These are phyloP conservation scores for Wickerhamomyces rabaulensis DNA, from an alignment of 805 yeast species.

Conservation along the genomic window DNA sequence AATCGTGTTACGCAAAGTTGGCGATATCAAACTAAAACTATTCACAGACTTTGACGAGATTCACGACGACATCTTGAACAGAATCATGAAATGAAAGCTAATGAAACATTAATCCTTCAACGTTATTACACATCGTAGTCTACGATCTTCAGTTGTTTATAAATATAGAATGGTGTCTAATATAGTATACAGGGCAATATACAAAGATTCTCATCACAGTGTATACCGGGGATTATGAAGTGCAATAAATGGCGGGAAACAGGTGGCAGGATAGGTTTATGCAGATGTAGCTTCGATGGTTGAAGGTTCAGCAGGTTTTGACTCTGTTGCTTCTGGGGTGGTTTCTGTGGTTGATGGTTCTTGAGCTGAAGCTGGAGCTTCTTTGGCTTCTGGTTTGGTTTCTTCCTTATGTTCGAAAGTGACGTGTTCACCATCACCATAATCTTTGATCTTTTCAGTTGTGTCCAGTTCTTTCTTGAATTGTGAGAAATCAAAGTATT, in stretches of 20 bases:
- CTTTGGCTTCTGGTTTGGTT: slow-evolving; percentile 8
- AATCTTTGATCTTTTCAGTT: slow-evolving; percentile 9
- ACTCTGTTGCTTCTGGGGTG: not conserved
- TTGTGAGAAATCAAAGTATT: slow-evolving; percentile 38
- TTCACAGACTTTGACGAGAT: slow-evolving; percentile 22
- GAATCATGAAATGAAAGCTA: slow-evolving; percentile 10
- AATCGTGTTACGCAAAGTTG: slow-evolving; percentile 15
- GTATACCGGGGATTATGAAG: slow-evolving; percentile 5
- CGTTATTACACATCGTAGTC: too few relatives aligned
- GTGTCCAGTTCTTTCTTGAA: slow-evolving; percentile 30
- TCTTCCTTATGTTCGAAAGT: slow-evolving; percentile 26
- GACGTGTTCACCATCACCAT: slow-evolving; percentile 18
- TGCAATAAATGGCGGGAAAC: not conserved
- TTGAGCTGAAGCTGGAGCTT: not conserved
- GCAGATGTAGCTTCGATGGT: slow-evolving; percentile 1
- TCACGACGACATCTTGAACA: slow-evolving; percentile 19
- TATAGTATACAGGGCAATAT: slow-evolving; percentile 2
- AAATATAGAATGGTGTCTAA: not conserved
- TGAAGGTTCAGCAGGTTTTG: not conserved
- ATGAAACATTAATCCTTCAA: not conserved
- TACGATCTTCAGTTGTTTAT: too few relatives aligned
- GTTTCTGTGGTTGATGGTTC: not conserved
- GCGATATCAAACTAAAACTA: slow-evolving; percentile 13
- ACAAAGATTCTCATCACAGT: slow-evolving; percentile 22
- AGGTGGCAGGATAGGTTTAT: not conserved